These are phyloP conservation scores for Inga laurina DNA, from an alignment of 306 rosid species.

Conservation along the genomic window DNA sequence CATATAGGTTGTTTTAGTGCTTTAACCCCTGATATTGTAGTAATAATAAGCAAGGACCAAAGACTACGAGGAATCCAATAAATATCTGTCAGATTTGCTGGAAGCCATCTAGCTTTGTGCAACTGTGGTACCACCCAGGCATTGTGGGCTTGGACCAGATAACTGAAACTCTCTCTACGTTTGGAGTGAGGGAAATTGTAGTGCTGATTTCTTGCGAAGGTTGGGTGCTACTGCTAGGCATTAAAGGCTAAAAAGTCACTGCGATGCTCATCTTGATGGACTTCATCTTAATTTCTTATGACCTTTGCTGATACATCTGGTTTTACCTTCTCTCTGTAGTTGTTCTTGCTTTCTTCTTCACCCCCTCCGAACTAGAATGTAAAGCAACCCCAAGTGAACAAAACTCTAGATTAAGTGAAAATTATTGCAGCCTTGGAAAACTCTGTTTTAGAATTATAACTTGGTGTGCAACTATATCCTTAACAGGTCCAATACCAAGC, in stretches of 20 bases:
- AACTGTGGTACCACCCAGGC: not conserved
- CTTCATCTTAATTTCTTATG: not conserved
- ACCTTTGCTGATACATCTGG: not conserved
- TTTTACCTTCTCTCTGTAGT: not conserved
- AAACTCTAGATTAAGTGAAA: not conserved
- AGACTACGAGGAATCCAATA: not conserved
- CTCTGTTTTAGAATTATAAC: not conserved
- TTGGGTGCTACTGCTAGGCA: not conserved
- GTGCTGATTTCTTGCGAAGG: not conserved
- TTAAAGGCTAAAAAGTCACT: not conserved
- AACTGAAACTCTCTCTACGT: not conserved
- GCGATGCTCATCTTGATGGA: not conserved
- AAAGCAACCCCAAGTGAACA: not conserved
- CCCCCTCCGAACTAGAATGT: not conserved
- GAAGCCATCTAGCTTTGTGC: not conserved
- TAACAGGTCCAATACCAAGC: slow-evolving; percentile 4
- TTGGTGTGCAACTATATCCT: not conserved
- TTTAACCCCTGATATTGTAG: not conserved
- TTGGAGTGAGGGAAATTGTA: not conserved
- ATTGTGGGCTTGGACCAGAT: not conserved
- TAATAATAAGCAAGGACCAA: not conserved
- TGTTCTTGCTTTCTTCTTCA: not conserved
- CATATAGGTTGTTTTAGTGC: not conserved
- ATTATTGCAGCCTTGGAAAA: not conserved
- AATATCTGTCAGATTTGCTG: not conserved